These are phyloP conservation scores for Rhodotorula sphaerocarpa DNA, from an alignment of 768 basidiomycete genomes.

Conservation along the genomic window DNA sequence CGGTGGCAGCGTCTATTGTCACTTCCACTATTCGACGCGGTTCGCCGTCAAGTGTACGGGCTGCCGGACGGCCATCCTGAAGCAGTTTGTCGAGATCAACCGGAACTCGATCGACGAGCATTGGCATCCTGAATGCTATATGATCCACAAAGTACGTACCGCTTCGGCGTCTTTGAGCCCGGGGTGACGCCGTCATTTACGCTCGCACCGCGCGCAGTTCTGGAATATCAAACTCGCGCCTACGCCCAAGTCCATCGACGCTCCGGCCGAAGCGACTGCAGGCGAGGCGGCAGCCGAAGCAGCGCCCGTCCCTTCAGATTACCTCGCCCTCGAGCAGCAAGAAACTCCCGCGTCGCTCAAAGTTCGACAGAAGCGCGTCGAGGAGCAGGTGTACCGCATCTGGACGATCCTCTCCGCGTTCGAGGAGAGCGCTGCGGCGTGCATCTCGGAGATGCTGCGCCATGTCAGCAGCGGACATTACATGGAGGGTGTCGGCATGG, in stretches of 20 bases:
- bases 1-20: constrained; percentile 93
- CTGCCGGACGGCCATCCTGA: constrained; percentile 91
- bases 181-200: not conserved
- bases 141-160: constrained; percentile 94
- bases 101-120: constrained; percentile 96
- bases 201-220: constrained; percentile 54
- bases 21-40: constrained; percentile 97
- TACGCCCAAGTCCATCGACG: constrained; percentile 31
- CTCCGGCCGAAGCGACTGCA: not conserved
- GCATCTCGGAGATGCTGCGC: constrained; percentile 96
- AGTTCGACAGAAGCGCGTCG: constrained; percentile 87
- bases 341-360: constrained; percentile 72
- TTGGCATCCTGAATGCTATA: constrained; percentile 99
- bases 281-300: too few relatives aligned
- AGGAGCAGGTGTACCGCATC: constrained; percentile 93
- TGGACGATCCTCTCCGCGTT: constrained; percentile 98
- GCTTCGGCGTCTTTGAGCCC: too few relatives aligned
- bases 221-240: constrained; percentile 83
- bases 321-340: constrained; percentile 65
- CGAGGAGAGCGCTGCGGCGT: constrained; percentile 97
- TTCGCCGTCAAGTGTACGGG: constrained; percentile 98
- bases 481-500: constrained; percentile 93
- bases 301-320: constrained; percentile 42
- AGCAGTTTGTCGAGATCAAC: constrained; percentile 99
- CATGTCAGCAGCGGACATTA: constrained; percentile 96